Evolutionary conservation across 2,329 filamentous ascomycete species (phyloP).

Genomic region (Fusarium pseudocircinatum): DNA sequence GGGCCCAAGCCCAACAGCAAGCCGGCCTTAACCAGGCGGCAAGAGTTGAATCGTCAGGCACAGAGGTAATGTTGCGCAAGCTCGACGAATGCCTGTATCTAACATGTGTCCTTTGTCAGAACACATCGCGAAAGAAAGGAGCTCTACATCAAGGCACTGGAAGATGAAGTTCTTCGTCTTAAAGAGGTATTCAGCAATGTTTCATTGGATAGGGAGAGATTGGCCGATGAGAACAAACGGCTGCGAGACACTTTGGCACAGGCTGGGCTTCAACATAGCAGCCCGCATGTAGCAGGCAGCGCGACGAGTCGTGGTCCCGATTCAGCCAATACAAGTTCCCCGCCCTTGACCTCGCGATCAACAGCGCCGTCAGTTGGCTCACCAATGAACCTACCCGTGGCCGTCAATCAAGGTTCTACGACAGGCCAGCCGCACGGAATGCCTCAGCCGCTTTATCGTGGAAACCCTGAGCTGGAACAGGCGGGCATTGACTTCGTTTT

Average conservation of each 20-base stretch:
- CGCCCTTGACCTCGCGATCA: constrained; percentile 57
- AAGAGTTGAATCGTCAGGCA: constrained; percentile 94
- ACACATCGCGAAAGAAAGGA: constrained; percentile 98
- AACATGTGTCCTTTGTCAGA: constrained; percentile 57
- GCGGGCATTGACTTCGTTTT: constrained; percentile 90
- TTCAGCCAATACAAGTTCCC: constrained; percentile 58
- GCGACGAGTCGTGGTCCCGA: constrained; percentile 65
- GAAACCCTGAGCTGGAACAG: constrained; percentile 77
- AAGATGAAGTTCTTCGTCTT: constrained; percentile 88
- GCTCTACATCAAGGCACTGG: constrained; percentile 91
- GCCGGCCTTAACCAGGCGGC: constrained; percentile 88
- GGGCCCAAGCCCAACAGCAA: constrained; percentile 98
- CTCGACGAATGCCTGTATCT: background rate
- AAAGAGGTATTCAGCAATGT: constrained; percentile 84
- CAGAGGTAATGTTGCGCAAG: constrained; percentile 74
- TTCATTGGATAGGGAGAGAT: constrained; percentile 77
- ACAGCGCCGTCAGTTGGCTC: constrained; percentile 53
- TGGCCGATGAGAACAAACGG: constrained; percentile 81
- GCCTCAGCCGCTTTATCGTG: constrained; percentile 41
- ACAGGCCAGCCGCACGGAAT: constrained; percentile 46
- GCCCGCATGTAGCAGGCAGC: constrained; percentile 52
- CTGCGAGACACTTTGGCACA: constrained; percentile 68
- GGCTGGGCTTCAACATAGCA: constrained; percentile 57
- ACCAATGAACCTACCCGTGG: constrained; percentile 36
- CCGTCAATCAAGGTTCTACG: constrained; percentile 39